Conservation (phyloP, 768 basidiomycete species). For the Melanogaster broomeanus region DNA sequence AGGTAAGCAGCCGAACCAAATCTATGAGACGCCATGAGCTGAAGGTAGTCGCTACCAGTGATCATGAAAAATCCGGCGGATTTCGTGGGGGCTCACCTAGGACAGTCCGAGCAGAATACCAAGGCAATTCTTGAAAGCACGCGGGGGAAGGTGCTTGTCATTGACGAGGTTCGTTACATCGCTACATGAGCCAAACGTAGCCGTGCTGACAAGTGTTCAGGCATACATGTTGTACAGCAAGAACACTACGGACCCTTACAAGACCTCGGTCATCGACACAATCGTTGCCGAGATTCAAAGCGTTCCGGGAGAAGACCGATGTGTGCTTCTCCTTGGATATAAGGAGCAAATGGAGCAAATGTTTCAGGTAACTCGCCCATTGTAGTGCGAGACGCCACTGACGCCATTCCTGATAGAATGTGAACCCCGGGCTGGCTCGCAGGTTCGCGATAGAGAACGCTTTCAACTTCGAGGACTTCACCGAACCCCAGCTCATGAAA, state of each 20-base stretch:
- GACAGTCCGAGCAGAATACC: slow-evolving; percentile 64
- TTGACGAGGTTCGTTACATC: slow-evolving; percentile 55
- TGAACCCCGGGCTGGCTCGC: slow-evolving; percentile 67
- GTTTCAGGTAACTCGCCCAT: slow-evolving; percentile 58
- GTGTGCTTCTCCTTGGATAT: slow-evolving; percentile 67
- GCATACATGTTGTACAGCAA: slow-evolving; percentile 68
- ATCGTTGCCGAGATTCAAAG: slow-evolving; percentile 76
- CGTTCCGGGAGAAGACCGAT: slow-evolving; percentile 68
- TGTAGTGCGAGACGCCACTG: background rate
- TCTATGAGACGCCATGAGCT: background rate
- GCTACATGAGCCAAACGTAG: background rate
- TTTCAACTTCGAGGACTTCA: slow-evolving; percentile 69
- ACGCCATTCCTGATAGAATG: slow-evolving; percentile 45
- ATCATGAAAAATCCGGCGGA: slow-evolving; percentile 70
- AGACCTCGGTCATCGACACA: slow-evolving; percentile 73
- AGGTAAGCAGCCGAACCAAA: slow-evolving; percentile 41
- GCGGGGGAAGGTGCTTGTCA: slow-evolving; percentile 67
- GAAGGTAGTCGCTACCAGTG: slow-evolving; percentile 38
- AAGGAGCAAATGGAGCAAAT: slow-evolving; percentile 68
- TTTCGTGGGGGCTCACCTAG: slow-evolving; percentile 59
- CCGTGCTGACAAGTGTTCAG: slow-evolving; percentile 32
- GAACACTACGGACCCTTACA: slow-evolving; percentile 48
- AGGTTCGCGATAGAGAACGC: slow-evolving; percentile 72
- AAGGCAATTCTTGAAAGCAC: slow-evolving; percentile 62
- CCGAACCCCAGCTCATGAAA: slow-evolving; percentile 48